These are phyloP conservation scores for Escallonia herrerae DNA, from an alignment of 129 eudicot genomes.

Conservation along the genomic window DNA sequence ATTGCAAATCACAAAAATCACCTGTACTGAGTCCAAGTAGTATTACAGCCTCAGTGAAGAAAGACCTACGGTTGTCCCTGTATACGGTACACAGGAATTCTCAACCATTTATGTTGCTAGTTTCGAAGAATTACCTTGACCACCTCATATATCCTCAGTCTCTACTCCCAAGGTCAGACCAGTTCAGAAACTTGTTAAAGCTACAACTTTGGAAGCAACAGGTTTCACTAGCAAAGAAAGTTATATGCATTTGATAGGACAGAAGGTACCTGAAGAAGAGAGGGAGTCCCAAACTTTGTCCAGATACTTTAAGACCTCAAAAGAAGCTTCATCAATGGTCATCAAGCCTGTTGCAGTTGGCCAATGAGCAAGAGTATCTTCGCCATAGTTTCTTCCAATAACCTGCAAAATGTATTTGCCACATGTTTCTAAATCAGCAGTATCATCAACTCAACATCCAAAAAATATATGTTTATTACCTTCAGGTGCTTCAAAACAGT, in stretches of 20 bases:
- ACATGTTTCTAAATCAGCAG: background rate
- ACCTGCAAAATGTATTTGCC: slow-evolving; percentile 29
- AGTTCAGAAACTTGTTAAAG: background rate
- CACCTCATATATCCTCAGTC: background rate
- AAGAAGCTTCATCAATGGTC: slow-evolving; percentile 86
- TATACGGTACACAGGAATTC: no score
- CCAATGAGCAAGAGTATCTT: slow-evolving; percentile 97
- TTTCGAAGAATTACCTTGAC: no score
- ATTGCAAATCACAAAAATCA: no score
- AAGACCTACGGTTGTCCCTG: no score
- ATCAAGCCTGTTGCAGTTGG: slow-evolving; percentile 62
- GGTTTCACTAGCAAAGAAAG: background rate
- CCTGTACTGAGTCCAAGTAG: no score
- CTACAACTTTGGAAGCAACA: background rate
- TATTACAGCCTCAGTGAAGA: no score
- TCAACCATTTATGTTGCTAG: no score
- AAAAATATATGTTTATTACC: slow-evolving; percentile 28
- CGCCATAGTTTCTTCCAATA: slow-evolving; percentile 87
- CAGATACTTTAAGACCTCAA: slow-evolving; percentile 81
- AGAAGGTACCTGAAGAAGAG: slow-evolving; percentile 72
- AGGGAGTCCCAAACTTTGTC: slow-evolving; percentile 83
- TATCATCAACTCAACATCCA: background rate
- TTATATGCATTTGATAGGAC: background rate
- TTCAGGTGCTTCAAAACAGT: slow-evolving; percentile 68
- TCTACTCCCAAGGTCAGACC: background rate